These are phyloP conservation scores for Sporothrix curviconia DNA, from an alignment of 2,329 filamentous ascomycete species.

Conservation along the genomic window DNA sequence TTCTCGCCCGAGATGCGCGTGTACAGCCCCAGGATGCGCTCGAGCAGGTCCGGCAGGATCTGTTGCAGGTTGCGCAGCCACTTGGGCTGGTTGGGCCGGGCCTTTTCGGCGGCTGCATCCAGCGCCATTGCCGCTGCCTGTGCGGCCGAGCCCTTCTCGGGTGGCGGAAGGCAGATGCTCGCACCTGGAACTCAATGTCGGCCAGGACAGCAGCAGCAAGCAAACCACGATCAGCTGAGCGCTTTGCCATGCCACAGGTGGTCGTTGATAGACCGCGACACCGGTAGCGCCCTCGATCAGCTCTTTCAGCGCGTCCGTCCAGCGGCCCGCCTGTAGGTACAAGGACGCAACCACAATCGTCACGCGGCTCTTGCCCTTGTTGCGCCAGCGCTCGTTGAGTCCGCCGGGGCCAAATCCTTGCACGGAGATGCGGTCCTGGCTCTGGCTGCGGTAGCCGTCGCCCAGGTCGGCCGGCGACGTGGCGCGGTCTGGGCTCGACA, in stretches of 20 bases:
- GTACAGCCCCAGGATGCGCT: conserved; percentile 69
- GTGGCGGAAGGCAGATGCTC: conserved; percentile 45
- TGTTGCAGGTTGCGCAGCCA: conserved; percentile 49
- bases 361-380: conserved; percentile 73
- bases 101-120: conserved; percentile 32
- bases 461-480: conserved; percentile 31
- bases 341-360: conserved; percentile 76
- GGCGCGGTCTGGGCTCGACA: conserved; percentile 37
- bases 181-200: conserved; percentile 75
- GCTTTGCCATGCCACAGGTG: conserved; percentile 98
- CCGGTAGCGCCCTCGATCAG: conserved; percentile 71
- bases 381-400: conserved; percentile 68
- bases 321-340: conserved; percentile 82
- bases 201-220: conserved; percentile 77
- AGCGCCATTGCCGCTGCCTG: conserved; percentile 26
- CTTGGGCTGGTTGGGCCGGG: conserved; percentile 42
- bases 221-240: conserved; percentile 76
- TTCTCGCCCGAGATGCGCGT: conserved; percentile 63
- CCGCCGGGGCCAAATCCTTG: conserved; percentile 67
- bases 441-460: conserved; percentile 44
- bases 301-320: conserved; percentile 81
- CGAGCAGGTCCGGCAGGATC: conserved; percentile 66
- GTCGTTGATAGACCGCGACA: conserved; percentile 74
- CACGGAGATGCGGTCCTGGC: conserved; percentile 53
- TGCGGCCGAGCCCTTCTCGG: conserved; percentile 36